These are phyloP conservation scores for Termitomyces sp. DNA, from an alignment of 768 basidiomycete genomes.

Conservation along the genomic window DNA sequence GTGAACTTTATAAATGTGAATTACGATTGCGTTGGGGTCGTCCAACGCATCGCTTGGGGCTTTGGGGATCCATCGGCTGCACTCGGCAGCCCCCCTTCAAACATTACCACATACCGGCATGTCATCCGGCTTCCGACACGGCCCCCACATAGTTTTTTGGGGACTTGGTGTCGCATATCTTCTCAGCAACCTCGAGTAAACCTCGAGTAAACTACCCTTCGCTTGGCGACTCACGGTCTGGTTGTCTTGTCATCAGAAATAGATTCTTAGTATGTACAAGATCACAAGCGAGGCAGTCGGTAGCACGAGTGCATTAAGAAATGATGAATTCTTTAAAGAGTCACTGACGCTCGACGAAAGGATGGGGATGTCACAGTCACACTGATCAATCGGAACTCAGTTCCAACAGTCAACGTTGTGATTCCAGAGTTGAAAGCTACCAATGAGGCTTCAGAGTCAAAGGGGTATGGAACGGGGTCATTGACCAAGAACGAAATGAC, in stretches of 20 bases:
- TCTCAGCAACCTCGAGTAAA: background rate
- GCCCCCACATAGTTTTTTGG: background rate
- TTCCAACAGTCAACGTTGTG: background rate
- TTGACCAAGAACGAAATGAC: constrained; percentile 2
- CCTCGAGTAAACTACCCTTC: background rate
- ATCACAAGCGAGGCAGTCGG: background rate
- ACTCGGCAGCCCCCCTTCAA: constrained; percentile 7
- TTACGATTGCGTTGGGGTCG: constrained; percentile 16
- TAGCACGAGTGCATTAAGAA: background rate
- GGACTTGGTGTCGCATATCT: background rate
- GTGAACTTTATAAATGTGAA: constrained; percentile 22
- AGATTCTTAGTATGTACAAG: background rate
- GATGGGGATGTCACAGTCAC: background rate
- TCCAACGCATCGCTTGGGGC: constrained; percentile 12
- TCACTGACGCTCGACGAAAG: background rate
- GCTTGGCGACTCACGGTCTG: too few species aligned
- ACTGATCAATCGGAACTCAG: background rate
- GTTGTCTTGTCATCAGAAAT: background rate
- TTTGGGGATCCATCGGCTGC: constrained; percentile 17
- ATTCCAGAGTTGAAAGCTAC: background rate
- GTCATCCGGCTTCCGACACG: background rate
- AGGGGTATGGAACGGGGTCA: constrained; percentile 4
- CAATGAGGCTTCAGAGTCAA: background rate
- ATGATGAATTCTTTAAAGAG: background rate
- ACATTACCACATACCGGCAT: constrained; percentile 7